A percentile compares a stretch with the other conserved stretches of the same genome.
phyloP scores from a whole-genome alignment of 352 stramenopile genomes.

The Phytophthora podocarpi region DNA sequence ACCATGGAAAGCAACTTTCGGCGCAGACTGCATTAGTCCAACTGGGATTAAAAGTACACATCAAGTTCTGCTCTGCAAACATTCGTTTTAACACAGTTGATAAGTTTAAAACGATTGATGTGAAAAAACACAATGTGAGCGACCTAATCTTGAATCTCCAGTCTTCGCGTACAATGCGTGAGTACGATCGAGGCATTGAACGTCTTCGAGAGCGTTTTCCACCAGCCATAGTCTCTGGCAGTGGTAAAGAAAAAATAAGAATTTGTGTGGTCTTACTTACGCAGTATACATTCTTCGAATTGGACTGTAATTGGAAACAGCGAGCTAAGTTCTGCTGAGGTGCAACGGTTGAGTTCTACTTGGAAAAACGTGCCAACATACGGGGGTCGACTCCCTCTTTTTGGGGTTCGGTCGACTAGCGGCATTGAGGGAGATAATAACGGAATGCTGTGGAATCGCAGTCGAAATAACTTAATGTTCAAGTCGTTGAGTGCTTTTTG shows the following conservation, averaged over 20 bases:
- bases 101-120: slow-evolving; percentile 1
- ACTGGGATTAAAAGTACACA: neutral
- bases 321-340: no score
- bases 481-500: neutral
- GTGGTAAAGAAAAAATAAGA: neutral
- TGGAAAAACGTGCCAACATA: neutral
- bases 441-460: neutral
- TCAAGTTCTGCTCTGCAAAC: neutral
- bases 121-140: neutral
- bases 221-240: neutral
- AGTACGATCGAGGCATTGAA: neutral
- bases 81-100: slow-evolving; percentile 9
- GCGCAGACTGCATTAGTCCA: neutral
- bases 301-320: neutral
- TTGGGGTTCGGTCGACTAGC: neutral
- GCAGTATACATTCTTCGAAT: neutral
- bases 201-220: neutral
- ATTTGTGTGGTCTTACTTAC: neutral
- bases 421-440: slow-evolving; percentile 2
- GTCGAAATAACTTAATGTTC: neutral
- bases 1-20: neutral
- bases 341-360: neutral
- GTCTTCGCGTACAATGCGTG: neutral
- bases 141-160: neutral
- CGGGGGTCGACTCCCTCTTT: neutral